Evolutionary conservation across 345 rosid species (phyloP).

Genomic region (Eucalyptus globulus): DNA sequence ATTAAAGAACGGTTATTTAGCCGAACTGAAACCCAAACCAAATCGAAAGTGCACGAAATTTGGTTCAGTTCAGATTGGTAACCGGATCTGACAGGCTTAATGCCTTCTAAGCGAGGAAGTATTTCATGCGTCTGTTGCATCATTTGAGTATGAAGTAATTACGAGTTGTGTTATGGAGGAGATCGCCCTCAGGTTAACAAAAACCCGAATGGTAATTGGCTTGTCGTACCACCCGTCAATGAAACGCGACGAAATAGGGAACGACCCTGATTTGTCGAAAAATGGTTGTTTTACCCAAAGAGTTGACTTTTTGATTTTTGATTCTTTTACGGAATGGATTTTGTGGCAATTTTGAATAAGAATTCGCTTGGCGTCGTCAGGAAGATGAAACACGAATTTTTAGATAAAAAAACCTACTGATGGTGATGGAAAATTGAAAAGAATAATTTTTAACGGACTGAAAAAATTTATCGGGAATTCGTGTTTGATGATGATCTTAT

Average conservation of each 20-base stretch:
- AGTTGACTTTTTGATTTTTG: not conserved
- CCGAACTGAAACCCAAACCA: fast-evolving
- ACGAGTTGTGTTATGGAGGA: not conserved
- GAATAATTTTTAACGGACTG: not conserved
- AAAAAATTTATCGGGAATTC: not conserved
- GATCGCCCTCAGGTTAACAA: not conserved
- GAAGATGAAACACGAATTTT: not conserved
- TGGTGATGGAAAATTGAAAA: not conserved
- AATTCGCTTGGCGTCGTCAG: fast-evolving
- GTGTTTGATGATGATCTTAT: not conserved
- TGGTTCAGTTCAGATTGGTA: fast-evolving
- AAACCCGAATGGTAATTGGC: not conserved
- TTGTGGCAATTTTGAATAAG: not conserved
- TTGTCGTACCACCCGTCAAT: not conserved
- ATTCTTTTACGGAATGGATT: not conserved
- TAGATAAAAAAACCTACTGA: not conserved
- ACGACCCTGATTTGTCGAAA: not conserved
- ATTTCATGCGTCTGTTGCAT: not conserved
- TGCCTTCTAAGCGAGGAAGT: not conserved
- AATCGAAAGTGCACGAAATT: too few relatives aligned
- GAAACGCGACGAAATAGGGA: not conserved
- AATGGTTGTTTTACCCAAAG: not conserved
- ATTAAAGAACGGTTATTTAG: not conserved
- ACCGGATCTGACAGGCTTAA: not conserved
- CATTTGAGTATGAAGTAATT: not conserved